Evolutionary conservation across 2,329 filamentous ascomycete genomes (phyloP), one percentile per base, ranked within the genome.

Genomic region (Apiospora sp.): DNA sequence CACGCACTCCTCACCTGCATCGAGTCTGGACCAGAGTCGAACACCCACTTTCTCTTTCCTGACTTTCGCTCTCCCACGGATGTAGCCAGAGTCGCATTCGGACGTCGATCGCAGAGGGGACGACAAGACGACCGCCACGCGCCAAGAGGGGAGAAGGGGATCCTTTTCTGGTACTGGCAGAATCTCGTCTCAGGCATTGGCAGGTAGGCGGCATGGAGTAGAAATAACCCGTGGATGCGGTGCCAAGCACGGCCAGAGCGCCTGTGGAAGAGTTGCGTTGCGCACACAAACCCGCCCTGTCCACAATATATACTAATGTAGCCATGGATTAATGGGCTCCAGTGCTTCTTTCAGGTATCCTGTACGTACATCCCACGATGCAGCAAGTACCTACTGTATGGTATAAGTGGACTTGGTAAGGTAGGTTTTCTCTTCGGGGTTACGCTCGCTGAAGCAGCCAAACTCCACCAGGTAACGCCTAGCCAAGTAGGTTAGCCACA

Each of bases 71-170:
- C 19, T 64, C 58, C 34, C 58, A 64, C 30, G 58, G 58, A 64
- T 64, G 58, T 13, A 13, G 19, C 58, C 58, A 41, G 34, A 13
- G 34, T 64, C 19, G 34, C 58, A 64, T 64, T 64, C 58, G 58
- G 58, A n/a, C 58, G 58, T 41, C 58, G 58, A 64, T 64, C 58
- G 58, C 34, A 64, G 58, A n/a, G 58, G 51, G 51, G 27, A 34
- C 51, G 10, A 34, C 8, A 5, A 22, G 16, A 48, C 44, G 51
- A 30, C 51, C 27, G 51, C 51, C 51, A 27, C 24, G 24, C 51
- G 49, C 49, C 24, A 54, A 58, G 51, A 61, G 27, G 27, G 49
- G 48, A 1, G 44, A 19, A 22, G 16, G 44, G 44, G 44, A 6
- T 49, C 46, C 51, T 14, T 30, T 58, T 22, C 16, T 22, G 37